Conservation (phyloP, 1,284 basidiomycete genomes). For the Pisolithus thermaeus region DNA sequence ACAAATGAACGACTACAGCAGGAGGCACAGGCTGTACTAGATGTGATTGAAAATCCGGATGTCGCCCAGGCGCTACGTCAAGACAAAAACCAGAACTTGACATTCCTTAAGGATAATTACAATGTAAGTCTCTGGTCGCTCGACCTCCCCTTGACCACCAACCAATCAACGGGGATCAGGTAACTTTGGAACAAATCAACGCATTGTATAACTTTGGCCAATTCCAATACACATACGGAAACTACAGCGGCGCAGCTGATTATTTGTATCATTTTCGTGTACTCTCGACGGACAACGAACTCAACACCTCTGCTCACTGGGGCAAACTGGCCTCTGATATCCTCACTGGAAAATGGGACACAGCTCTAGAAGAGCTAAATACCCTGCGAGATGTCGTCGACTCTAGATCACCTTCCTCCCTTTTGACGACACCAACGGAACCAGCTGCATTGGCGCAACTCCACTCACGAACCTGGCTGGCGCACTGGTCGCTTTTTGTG, state of each 20-base stretch:
- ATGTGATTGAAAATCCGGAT: slow-evolving; percentile 95
- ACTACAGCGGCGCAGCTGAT: slow-evolving; percentile 94
- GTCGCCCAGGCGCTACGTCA: slow-evolving; percentile 87
- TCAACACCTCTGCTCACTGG: slow-evolving; percentile 96
- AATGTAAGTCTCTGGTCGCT: slow-evolving; percentile 49
- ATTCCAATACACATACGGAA: slow-evolving; percentile 96
- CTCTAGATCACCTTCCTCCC: slow-evolving; percentile 54
- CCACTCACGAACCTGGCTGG: slow-evolving; percentile 94
- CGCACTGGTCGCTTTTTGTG: slow-evolving; percentile 98
- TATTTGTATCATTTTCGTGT: slow-evolving; percentile 99
- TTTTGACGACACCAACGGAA: slow-evolving; percentile 43
- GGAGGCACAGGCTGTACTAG: slow-evolving; percentile 88
- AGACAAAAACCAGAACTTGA: slow-evolving; percentile 95
- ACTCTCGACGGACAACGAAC: slow-evolving; percentile 87
- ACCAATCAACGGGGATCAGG: slow-evolving; percentile 38
- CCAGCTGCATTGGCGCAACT: slow-evolving; percentile 73
- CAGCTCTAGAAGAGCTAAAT: slow-evolving; percentile 90
- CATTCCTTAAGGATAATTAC: slow-evolving; percentile 92
- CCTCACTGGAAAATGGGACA: slow-evolving; percentile 91
- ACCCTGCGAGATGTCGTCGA: slow-evolving; percentile 91
- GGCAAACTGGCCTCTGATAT: slow-evolving; percentile 97
- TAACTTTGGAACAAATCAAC: slow-evolving; percentile 92
- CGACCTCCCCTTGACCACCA: slow-evolving; percentile 3
- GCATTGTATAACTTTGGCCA: slow-evolving; percentile 97
- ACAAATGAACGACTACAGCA: slow-evolving; percentile 82